Base-by-base conservation (phyloP, 805 yeast species). In the Saccharomycopsis sp. region DNA sequence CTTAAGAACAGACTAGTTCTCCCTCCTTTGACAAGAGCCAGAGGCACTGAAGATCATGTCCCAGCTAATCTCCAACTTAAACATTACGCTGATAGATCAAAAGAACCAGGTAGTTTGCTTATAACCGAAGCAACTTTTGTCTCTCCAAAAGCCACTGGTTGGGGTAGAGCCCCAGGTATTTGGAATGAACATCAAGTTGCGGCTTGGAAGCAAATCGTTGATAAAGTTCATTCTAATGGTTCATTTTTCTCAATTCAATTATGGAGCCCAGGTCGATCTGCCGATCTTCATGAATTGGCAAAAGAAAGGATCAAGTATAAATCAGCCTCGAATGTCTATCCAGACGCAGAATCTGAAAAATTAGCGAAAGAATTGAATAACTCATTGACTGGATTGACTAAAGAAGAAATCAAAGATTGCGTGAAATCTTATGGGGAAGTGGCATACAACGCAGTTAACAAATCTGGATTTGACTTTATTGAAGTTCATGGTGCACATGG, bases 401-500 rank as follows among this genome's bases (percentile, higher is more conserved):
- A 40, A 2, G 62, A 56, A 2, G 75, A 77, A 39, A 64, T 75
- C 45, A 51, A 64, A 26, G 56, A 57, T 0, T 43, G 74, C 14
- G 61, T 74, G 16, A 53, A 63, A 19, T 60, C 60, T 3, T 76
- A 71, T 55, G 71, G 62, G 22, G 54, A 49, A 1, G 74, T 77
- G 21, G 77, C 81, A 1, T 61, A 65, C 46, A 66, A 69, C 48
- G 75, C 85, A 1, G 61, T 70, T 27, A 67, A 64, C 11, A 59
- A 62, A 28, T 70, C 77, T 5, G 77, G 79, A 1, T 68, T 74
- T 47, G 85, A 80, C 57, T 74, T 74, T 40, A 66, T 80, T 38
- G 85, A 79, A 55, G 63, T 81, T 41, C 85, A 81, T 55, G 71
- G 66, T 23, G 83, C 83, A 11, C 78, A 79, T 57, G 85, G 86